Conservation (phyloP, 192 early-diverging fungal species). For the Coemansia sp. region DNA sequence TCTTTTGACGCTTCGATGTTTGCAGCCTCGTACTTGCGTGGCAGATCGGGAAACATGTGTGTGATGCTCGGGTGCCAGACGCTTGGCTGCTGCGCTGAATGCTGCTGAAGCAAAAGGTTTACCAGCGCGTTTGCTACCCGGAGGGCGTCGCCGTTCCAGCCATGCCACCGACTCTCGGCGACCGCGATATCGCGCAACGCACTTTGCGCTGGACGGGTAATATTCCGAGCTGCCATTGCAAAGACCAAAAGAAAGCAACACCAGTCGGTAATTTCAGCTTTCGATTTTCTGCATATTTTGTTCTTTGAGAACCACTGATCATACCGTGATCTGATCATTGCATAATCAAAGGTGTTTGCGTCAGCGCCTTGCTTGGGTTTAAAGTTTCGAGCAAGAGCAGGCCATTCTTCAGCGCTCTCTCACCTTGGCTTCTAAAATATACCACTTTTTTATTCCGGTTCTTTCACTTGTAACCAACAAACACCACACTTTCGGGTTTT, state of each 20-base stretch:
- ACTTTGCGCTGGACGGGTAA: constrained; percentile 7
- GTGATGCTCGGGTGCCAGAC: constrained; percentile 44
- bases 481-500: not conserved
- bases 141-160: constrained; percentile 28
- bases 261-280: no score
- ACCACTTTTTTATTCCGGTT: constrained; percentile 1
- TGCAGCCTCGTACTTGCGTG: constrained; percentile 13
- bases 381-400: not conserved
- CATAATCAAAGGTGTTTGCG: constrained; percentile 3
- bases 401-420: not conserved
- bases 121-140: constrained; percentile 19
- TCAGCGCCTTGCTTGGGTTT: not conserved
- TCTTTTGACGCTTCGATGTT: not conserved
- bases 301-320: constrained; percentile 1
- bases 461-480: not conserved
- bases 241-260: no score
- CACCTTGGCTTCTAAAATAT: not conserved
- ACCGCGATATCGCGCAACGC: constrained; percentile 26
- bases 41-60: constrained; percentile 29
- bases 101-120: constrained; percentile 32
- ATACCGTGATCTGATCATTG: constrained; percentile 2
- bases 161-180: constrained; percentile 37
- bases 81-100: constrained; percentile 38
- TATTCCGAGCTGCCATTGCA: constrained; percentile 5
- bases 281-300: no score